These are phyloP conservation scores for Colletotrichum chrysophilum DNA, from an alignment of 2,329 filamentous ascomycete species.

Conservation along the genomic window DNA sequence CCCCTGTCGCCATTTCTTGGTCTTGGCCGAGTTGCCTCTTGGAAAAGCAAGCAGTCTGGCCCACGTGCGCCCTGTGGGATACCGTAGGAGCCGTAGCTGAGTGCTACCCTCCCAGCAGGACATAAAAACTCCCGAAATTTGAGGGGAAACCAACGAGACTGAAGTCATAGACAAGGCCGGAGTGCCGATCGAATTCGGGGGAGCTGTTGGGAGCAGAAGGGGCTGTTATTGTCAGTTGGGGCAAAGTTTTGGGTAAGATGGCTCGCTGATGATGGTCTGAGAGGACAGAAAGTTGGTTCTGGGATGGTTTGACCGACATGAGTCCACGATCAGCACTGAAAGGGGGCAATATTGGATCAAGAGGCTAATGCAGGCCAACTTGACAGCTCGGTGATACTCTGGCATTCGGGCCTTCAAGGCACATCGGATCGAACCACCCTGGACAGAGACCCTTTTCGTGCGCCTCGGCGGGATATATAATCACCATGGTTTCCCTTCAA, in stretches of 20 bases:
- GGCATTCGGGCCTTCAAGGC: constrained; percentile 19
- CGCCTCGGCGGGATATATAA: constrained; percentile 3
- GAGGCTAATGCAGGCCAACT: constrained; percentile 11
- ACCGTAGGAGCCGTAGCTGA: not conserved
- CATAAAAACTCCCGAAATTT: not conserved
- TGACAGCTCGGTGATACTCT: constrained; percentile 19
- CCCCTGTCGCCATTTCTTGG: constrained; percentile 1
- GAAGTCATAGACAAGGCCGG: not conserved
- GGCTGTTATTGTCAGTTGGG: not conserved
- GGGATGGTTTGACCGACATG: not conserved
- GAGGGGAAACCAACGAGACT: not conserved
- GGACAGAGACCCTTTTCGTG: not conserved
- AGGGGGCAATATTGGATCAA: not conserved
- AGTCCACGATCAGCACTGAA: not conserved
- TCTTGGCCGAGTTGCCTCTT: not conserved
- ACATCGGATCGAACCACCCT: not conserved
- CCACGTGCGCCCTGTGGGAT: not conserved
- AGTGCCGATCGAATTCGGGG: not conserved
- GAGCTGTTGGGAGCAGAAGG: not conserved
- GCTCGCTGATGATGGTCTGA: not conserved
- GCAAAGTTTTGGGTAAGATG: not conserved
- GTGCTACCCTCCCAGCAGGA: not conserved
- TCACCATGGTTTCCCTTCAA: constrained; percentile 18
- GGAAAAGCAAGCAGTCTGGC: not conserved
- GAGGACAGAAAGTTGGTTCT: not conserved